Conservation (phyloP, 257 asterid genomes). For the Solanum rostratum region DNA sequence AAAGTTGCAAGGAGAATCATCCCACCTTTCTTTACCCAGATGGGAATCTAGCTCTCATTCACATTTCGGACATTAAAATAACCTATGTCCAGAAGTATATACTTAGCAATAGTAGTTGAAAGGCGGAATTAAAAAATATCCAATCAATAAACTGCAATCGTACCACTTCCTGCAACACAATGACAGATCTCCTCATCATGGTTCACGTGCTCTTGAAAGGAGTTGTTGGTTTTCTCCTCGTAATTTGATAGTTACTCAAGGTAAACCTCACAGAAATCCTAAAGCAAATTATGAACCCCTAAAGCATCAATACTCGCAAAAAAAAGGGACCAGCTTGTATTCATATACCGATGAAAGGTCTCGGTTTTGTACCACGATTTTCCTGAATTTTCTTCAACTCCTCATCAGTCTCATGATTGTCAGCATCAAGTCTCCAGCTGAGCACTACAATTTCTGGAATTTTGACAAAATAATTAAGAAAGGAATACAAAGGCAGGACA, state of each 20-base stretch:
- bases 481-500: neutral
- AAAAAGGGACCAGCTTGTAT: neutral
- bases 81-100: too few species aligned
- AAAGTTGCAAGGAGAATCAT: too few species aligned
- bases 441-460: slow-evolving; percentile 74
- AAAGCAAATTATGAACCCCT: neutral
- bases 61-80: too few species aligned
- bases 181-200: slow-evolving; percentile 90
- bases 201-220: slow-evolving; percentile 78
- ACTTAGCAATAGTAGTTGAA: too few species aligned
- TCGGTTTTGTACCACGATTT: slow-evolving; percentile 30
- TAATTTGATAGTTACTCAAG: slow-evolving; percentile 77
- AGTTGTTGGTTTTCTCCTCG: slow-evolving; percentile 71
- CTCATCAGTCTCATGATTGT: slow-evolving; percentile 77
- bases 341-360: neutral
- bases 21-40: too few species aligned
- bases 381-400: slow-evolving; percentile 75
- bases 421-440: slow-evolving; percentile 87
- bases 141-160: neutral
- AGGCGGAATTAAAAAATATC: neutral
- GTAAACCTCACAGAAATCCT: slow-evolving; percentile 89
- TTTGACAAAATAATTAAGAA: neutral
- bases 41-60: too few species aligned
- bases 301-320: neutral
- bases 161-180: slow-evolving; percentile 87